Conservation (phyloP, 164 flowering plant species). For the grape (Vitis vinifera) region DNA sequence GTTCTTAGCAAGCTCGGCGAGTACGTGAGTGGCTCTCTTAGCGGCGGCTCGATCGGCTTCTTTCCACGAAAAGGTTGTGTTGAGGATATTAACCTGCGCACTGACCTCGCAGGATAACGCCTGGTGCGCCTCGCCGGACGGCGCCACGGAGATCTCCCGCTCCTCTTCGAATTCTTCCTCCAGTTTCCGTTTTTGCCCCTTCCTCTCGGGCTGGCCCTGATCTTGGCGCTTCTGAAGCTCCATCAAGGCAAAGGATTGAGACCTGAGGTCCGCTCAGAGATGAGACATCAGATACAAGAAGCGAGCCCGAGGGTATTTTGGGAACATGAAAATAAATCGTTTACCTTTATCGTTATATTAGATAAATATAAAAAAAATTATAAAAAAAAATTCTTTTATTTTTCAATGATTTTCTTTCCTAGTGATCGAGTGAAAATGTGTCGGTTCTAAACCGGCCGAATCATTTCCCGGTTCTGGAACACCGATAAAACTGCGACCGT, state of each 20-base stretch:
- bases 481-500: constrained; percentile 16
- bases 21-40: constrained; percentile 76
- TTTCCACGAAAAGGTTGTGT: constrained; percentile 57
- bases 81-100: constrained; percentile 57
- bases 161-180: constrained; percentile 46
- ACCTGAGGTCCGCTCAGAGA: constrained; percentile 3
- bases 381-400: background rate
- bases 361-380: too few species aligned
- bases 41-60: constrained; percentile 79
- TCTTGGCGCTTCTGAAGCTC: constrained; percentile 35
- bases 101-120: constrained; percentile 41
- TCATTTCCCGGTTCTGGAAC: constrained; percentile 13
- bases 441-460: constrained; percentile 18
- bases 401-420: constrained; percentile 4
- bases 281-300: constrained; percentile 10
- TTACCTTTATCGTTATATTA: background rate
- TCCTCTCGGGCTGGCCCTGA: constrained; percentile 42
- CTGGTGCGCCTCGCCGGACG: constrained; percentile 33
- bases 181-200: constrained; percentile 79
- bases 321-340: background rate
- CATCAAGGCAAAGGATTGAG: constrained; percentile 30
- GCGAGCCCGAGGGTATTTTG: constrained; percentile 27
- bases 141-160: constrained; percentile 28
- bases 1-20: constrained; percentile 83
- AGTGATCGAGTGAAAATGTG: background rate